Percentiles rank a stretch among this genome's conserved stretches.
Conservation (phyloP, 805 yeast genomes). For the Teunomyces cretensis region DNA sequence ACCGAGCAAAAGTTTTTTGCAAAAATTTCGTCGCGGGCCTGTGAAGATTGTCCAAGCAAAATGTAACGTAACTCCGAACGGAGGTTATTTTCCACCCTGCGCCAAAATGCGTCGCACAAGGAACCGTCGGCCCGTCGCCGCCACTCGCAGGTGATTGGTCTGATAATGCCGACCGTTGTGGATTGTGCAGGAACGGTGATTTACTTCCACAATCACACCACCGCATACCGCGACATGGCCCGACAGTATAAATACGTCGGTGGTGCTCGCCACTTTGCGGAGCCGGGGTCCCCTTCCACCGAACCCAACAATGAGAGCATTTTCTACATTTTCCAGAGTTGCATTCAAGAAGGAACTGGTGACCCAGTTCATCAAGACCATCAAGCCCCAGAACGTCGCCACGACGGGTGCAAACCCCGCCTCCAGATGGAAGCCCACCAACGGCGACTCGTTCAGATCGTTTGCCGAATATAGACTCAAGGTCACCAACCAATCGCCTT, state of each 20-base stretch:
- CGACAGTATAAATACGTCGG: neutral
- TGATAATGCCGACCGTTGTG: neutral
- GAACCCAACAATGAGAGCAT: constrained; percentile 15
- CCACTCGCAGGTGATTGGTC: no score
- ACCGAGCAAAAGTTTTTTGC: no score
- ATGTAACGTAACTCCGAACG: neutral
- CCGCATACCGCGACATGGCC: neutral
- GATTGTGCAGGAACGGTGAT: constrained; percentile 1
- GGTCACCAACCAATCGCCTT: constrained; percentile 42
- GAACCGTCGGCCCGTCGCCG: constrained; percentile 1
- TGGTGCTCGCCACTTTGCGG: neutral
- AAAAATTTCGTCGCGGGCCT: no score
- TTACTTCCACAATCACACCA: constrained; percentile 3
- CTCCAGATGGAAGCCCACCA: constrained; percentile 36
- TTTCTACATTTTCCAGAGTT: constrained; percentile 20
- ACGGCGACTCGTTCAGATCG: constrained; percentile 40
- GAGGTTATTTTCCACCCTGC: neutral
- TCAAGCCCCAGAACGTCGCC: constrained; percentile 8
- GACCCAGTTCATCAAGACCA: constrained; percentile 23
- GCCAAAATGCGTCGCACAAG: neutral
- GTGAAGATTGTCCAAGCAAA: neutral
- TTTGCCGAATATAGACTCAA: constrained; percentile 47
- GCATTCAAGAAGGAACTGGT: constrained; percentile 31
- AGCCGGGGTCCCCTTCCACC: no score
- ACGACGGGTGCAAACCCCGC: neutral